phyloP scores from a whole-genome alignment of 768 basidiomycete species.

The Lyophyllum shimeji region DNA sequence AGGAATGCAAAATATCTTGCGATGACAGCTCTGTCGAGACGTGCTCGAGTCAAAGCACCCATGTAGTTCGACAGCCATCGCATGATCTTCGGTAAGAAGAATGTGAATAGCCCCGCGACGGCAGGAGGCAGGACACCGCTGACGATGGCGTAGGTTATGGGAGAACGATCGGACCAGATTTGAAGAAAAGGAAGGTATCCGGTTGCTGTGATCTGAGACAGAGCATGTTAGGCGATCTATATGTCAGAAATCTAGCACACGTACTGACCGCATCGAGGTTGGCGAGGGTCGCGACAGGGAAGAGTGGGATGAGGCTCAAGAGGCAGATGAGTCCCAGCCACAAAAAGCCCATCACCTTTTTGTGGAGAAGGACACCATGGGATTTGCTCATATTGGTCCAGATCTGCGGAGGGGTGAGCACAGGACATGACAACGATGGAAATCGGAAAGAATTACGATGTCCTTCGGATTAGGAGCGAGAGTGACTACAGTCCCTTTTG shows the following conservation, averaged over 20 bases:
- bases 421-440: neutral
- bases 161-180: slow-evolving; percentile 60
- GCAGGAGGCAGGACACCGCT: slow-evolving; percentile 92
- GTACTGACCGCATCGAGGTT: slow-evolving; percentile 74
- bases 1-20: slow-evolving; percentile 92
- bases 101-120: slow-evolving; percentile 83
- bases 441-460: slow-evolving; percentile 49
- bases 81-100: slow-evolving; percentile 87
- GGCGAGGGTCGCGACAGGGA: slow-evolving; percentile 85
- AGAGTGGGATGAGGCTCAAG: slow-evolving; percentile 89
- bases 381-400: slow-evolving; percentile 86
- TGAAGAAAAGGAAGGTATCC: slow-evolving; percentile 71
- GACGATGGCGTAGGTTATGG: slow-evolving; percentile 72
- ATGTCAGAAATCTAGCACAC: neutral
- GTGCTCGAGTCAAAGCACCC: slow-evolving; percentile 64
- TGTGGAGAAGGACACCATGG: slow-evolving; percentile 60
- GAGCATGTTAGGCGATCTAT: neutral
- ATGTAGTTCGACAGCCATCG: slow-evolving; percentile 70
- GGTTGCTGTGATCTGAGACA: slow-evolving; percentile 34
- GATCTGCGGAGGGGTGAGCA: slow-evolving; percentile 45
- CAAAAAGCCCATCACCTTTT: slow-evolving; percentile 61
- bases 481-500: slow-evolving; percentile 64
- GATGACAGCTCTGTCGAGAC: slow-evolving; percentile 84
- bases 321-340: slow-evolving; percentile 78
- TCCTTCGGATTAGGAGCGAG: slow-evolving; percentile 89